Evolutionary conservation across 2,329 filamentous ascomycete genomes (phyloP).

Genomic region (Neurospora crassa): DNA sequence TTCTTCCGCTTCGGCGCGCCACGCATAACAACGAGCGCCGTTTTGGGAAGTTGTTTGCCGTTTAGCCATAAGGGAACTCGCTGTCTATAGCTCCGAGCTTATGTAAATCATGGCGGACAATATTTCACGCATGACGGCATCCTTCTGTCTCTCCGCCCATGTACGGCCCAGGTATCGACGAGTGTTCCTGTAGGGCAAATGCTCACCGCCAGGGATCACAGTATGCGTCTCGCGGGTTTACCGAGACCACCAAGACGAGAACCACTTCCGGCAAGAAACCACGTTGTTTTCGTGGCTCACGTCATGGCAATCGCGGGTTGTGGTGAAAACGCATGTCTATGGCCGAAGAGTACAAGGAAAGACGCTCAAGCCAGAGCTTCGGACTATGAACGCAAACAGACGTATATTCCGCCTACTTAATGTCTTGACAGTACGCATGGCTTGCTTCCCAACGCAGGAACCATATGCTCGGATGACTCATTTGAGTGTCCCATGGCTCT

Average conservation of each 20-base stretch:
- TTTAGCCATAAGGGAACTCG: slow-evolving; percentile 23
- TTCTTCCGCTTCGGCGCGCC: background rate
- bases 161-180: background rate
- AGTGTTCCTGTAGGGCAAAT: background rate
- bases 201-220: background rate
- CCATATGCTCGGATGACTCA: background rate
- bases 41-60: slow-evolving; percentile 35
- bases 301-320: background rate
- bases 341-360: background rate
- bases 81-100: slow-evolving; percentile 29
- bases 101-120: slow-evolving; percentile 24
- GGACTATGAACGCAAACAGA: background rate
- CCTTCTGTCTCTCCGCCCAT: slow-evolving; percentile 10
- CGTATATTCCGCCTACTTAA: background rate
- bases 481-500: background rate
- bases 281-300: background rate
- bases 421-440: background rate
- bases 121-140: slow-evolving; percentile 21
- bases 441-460: background rate
- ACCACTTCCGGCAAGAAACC: background rate
- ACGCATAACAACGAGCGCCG: slow-evolving; percentile 33
- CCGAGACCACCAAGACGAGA: background rate
- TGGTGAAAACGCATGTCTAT: background rate
- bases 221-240: background rate
- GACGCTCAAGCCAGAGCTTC: background rate